phyloP scores from a whole-genome alignment of 1,139 yeast genomes.

The Protomyces lactucae-debilis region DNA sequence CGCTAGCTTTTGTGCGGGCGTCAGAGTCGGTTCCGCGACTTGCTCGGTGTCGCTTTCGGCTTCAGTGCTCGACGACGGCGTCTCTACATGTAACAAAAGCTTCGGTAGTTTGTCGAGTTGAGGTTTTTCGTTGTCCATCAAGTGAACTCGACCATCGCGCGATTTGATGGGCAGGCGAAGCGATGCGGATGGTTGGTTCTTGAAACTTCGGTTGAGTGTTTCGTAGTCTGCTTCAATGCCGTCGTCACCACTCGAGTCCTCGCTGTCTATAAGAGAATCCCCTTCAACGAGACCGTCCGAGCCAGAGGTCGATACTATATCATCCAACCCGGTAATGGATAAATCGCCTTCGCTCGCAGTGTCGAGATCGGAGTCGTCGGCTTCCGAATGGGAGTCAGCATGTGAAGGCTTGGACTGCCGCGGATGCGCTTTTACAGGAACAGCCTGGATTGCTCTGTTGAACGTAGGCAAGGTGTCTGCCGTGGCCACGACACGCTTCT shows the following conservation, averaged over 20 bases:
- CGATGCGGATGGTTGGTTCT: background rate
- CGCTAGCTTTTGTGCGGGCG: slow-evolving; percentile 48
- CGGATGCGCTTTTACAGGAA: background rate
- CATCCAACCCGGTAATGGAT: background rate
- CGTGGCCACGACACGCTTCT: background rate
- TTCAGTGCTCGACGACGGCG: background rate
- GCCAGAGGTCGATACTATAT: background rate
- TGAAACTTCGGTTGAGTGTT: background rate
- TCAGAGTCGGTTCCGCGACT: slow-evolving; percentile 17
- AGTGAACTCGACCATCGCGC: slow-evolving; percentile 12
- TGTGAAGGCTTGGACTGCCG: background rate
- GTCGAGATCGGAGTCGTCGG: background rate
- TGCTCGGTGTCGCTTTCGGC: background rate
- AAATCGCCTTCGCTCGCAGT: background rate
- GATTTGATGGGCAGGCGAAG: slow-evolving; percentile 12
- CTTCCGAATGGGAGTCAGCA: background rate
- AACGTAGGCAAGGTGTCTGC: background rate
- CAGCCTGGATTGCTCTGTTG: background rate
- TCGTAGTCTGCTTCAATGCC: background rate
- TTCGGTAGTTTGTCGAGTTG: background rate
- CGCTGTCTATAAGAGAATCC: background rate
- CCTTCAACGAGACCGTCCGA: background rate
- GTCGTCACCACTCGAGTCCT: background rate
- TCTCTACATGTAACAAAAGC: background rate
- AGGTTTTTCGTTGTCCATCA: background rate